Percentiles rank a stretch among this genome's conserved stretches.
These are phyloP conservation scores for Nannochloris sp. DNA, from an alignment of 139 green algal species.

Conservation along the genomic window DNA sequence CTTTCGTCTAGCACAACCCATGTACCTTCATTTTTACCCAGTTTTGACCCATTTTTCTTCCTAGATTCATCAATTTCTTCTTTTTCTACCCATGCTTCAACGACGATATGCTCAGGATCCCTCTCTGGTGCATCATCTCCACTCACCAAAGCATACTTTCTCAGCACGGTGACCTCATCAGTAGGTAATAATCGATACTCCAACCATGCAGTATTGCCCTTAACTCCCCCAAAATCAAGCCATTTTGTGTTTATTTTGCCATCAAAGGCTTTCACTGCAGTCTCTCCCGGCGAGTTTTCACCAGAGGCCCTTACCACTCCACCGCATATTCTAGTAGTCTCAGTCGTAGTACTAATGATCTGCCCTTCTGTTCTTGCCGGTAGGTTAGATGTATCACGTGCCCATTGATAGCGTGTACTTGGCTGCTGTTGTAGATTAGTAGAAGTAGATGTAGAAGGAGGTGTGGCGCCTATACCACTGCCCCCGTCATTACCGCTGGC, in stretches of 20 bases:
- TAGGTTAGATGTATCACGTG: slow-evolving; percentile 5
- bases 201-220: slow-evolving; percentile 40
- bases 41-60: background rate
- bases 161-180: background rate
- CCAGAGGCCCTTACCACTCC: slow-evolving; percentile 34
- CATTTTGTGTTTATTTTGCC: slow-evolving; percentile 52
- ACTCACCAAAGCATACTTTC: slow-evolving; percentile 49
- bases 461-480: too few species aligned
- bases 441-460: too few species aligned
- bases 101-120: slow-evolving; percentile 49
- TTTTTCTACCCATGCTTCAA: slow-evolving; percentile 39
- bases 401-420: slow-evolving; percentile 17
- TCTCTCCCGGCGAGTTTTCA: slow-evolving; percentile 23
- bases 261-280: slow-evolving; percentile 22
- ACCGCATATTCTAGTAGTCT: slow-evolving; percentile 13
- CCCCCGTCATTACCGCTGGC: background rate
- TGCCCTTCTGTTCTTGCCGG: too few species aligned
- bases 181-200: slow-evolving; percentile 44
- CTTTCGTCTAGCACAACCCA: slow-evolving; percentile 39
- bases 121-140: slow-evolving; percentile 59
- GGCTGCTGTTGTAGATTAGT: too few species aligned
- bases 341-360: background rate
- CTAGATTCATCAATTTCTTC: background rate
- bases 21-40: background rate
- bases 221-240: slow-evolving; percentile 69